Conservation (phyloP, 2,329 filamentous ascomycete species). For the Fusarium pininemorale region DNA sequence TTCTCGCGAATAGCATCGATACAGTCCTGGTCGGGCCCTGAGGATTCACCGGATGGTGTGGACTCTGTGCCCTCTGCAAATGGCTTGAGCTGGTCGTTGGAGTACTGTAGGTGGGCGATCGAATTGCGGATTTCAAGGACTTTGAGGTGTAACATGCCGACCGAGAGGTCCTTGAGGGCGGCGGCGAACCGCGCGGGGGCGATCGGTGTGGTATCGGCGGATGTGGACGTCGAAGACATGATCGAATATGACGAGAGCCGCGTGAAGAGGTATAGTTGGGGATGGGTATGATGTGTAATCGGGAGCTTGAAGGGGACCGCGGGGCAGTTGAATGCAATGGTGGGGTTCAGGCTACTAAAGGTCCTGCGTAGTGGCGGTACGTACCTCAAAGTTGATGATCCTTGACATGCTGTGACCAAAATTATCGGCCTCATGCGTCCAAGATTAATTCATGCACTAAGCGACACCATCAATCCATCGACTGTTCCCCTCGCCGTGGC, state of each 20-base stretch:
- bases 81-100: slow-evolving; percentile 76
- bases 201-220: slow-evolving; percentile 70
- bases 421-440: slow-evolving; percentile 31
- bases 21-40: slow-evolving; percentile 71
- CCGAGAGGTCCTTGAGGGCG: slow-evolving; percentile 73
- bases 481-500: slow-evolving; percentile 7
- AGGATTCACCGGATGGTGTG: slow-evolving; percentile 34
- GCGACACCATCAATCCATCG: slow-evolving; percentile 33
- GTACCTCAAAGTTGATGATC: slow-evolving; percentile 24
- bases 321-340: slow-evolving; percentile 28
- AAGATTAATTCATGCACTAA: slow-evolving; percentile 42
- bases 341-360: slow-evolving; percentile 35
- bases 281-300: background rate
- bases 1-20: slow-evolving; percentile 79
- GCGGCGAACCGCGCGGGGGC: slow-evolving; percentile 69
- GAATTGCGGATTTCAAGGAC: slow-evolving; percentile 79
- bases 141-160: slow-evolving; percentile 75
- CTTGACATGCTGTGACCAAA: slow-evolving; percentile 27
- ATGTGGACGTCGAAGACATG: slow-evolving; percentile 64
- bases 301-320: slow-evolving; percentile 6
- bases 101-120: slow-evolving; percentile 77
- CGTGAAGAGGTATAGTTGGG: background rate
- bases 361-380: slow-evolving; percentile 24
- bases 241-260: background rate
- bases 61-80: slow-evolving; percentile 65